Evolutionary conservation across 805 yeast genomes (phyloP).

Genomic region (Ascoidea asiatica): DNA sequence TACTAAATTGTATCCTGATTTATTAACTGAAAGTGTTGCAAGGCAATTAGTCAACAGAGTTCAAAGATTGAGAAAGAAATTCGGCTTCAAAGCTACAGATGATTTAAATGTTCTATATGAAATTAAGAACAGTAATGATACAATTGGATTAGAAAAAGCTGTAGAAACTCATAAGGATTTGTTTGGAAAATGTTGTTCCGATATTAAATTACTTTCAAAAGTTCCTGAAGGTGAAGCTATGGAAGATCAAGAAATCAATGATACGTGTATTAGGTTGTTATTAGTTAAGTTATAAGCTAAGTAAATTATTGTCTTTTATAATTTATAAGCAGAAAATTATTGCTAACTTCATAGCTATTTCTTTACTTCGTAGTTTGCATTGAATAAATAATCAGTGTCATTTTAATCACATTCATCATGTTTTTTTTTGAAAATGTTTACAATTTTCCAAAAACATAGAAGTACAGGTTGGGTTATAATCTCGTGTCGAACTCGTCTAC

Average conservation of each 20-base stretch:
- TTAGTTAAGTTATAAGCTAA: constrained; percentile 44
- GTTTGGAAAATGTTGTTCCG: constrained; percentile 67
- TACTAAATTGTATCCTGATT: constrained; percentile 73
- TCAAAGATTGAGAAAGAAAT: constrained; percentile 94
- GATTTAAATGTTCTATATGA: constrained; percentile 82
- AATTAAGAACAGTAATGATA: constrained; percentile 36
- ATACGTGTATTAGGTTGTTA: constrained; percentile 65
- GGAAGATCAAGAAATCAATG: constrained; percentile 78
- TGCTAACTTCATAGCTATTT: too few relatives aligned
- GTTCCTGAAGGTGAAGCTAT: constrained; percentile 34
- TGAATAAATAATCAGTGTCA: too few relatives aligned
- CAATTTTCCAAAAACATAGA: too few relatives aligned
- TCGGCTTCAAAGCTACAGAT: constrained; percentile 87
- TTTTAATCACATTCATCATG: too few relatives aligned
- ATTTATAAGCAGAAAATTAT: too few relatives aligned
- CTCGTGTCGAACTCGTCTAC: too few relatives aligned
- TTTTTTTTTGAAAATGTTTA: too few relatives aligned
- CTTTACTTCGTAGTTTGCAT: too few relatives aligned
- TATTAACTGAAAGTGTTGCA: constrained; percentile 88
- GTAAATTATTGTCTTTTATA: neutral
- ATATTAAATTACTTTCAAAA: constrained; percentile 26
- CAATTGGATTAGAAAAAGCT: constrained; percentile 49
- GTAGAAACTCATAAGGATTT: constrained; percentile 52
- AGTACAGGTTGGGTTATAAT: too few relatives aligned
- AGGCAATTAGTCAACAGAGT: constrained; percentile 95